phyloP scores from a whole-genome alignment of 257 asterid species.

The Penstemon eatonii region DNA sequence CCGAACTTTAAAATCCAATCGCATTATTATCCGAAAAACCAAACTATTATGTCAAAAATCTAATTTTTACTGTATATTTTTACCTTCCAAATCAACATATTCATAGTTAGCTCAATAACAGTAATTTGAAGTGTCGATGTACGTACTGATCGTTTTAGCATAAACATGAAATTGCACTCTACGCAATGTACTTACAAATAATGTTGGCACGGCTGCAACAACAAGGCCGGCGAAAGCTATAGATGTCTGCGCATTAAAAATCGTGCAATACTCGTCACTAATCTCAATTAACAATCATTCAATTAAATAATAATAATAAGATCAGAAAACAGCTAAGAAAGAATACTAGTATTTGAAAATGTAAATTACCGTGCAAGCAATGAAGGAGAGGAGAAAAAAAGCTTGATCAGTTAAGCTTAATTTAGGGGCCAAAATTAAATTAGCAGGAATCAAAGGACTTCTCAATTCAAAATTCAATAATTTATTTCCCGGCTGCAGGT shows the following conservation, averaged over 20 bases:
- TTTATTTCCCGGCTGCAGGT: constrained; percentile 31
- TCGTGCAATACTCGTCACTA: not conserved
- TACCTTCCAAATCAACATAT: too few species aligned
- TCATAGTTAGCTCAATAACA: too few species aligned
- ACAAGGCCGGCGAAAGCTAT: constrained; percentile 66
- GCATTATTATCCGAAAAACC: too few species aligned
- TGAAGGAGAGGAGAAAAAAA: constrained; percentile 64
- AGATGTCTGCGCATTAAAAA: constrained; percentile 53
- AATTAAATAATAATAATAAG: not conserved
- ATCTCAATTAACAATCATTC: not conserved
- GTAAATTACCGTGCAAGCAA: constrained; percentile 68
- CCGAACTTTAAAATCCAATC: too few species aligned
- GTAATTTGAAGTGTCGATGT: too few species aligned
- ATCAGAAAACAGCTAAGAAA: not conserved
- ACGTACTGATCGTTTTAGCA: not conserved
- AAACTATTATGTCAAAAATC: too few species aligned
- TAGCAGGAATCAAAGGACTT: constrained; percentile 44
- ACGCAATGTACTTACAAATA: constrained; percentile 50
- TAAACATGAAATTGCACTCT: constrained; percentile 6
- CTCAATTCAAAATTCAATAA: constrained; percentile 48
- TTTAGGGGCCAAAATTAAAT: constrained; percentile 39
- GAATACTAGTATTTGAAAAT: not conserved
- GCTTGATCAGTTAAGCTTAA: constrained; percentile 65
- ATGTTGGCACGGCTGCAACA: constrained; percentile 78
- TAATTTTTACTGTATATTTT: too few species aligned